Evolutionary conservation across 2,329 filamentous ascomycete genomes (phyloP).

Genomic region (Botrytis hyacinthi): DNA sequence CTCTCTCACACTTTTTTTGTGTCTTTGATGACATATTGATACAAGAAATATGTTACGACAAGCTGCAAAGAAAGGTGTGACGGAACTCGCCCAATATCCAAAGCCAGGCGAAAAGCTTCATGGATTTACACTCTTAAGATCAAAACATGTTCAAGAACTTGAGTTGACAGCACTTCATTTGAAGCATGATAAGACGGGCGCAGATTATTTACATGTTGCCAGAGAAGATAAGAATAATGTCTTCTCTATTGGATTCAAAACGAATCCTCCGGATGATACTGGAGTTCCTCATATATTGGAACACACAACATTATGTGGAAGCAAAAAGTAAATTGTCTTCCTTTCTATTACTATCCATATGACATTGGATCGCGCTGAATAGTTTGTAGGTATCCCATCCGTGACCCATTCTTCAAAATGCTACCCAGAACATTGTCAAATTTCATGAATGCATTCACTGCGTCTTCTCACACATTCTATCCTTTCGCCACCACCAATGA

Average conservation of each 20-base stretch:
- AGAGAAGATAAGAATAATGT: constrained; percentile 98
- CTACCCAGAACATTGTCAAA: constrained; percentile 96
- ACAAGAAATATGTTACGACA: constrained; percentile 50
- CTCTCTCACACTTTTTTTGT: background rate
- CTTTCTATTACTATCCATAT: constrained; percentile 7
- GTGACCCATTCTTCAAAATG: constrained; percentile 99
- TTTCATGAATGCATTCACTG: constrained; percentile 99
- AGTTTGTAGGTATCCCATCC: constrained; percentile 78
- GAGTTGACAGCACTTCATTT: constrained; percentile 88
- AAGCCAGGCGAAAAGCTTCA: constrained; percentile 81
- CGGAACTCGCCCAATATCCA: constrained; percentile 72
- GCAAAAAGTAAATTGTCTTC: constrained; percentile 66
- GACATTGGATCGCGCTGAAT: constrained; percentile 35
- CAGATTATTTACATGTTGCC: constrained; percentile 93
- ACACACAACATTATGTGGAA: constrained; percentile 94
- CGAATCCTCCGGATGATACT: constrained; percentile 93
- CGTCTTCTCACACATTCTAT: constrained; percentile 94
- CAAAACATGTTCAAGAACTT: constrained; percentile 91
- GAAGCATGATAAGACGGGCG: constrained; percentile 91
- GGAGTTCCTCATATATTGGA: constrained; percentile 96
- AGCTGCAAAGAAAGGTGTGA: constrained; percentile 57
- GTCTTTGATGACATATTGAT: constrained; percentile 14
- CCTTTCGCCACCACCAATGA: constrained; percentile 96
- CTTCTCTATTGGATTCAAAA: constrained; percentile 99
- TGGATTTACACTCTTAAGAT: constrained; percentile 85